Conservation (phyloP, 495 filamentous ascomycete genomes). For the Hapsidospora chrysogenum region DNA sequence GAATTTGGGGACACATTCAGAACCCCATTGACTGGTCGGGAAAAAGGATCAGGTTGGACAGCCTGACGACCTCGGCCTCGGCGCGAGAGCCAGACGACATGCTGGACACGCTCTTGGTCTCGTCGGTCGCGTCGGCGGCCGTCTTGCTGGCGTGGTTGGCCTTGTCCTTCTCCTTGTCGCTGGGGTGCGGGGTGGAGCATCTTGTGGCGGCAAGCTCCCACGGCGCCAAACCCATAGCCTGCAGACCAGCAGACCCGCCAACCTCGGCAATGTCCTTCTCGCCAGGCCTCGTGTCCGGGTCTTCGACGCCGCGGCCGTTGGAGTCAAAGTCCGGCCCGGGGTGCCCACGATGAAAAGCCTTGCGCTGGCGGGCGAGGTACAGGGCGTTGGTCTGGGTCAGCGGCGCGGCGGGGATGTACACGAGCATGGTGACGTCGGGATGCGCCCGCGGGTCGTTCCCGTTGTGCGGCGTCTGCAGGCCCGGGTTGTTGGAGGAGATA, state of each 20-base stretch:
- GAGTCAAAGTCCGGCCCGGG: constrained; percentile 56
- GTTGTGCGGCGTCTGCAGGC: constrained; percentile 10
- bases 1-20: no score
- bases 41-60: constrained; percentile 33
- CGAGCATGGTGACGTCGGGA: constrained; percentile 24
- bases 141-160: constrained; percentile 7
- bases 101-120: not conserved
- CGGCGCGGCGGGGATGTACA: constrained; percentile 74
- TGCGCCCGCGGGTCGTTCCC: not conserved
- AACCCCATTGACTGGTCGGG: constrained; percentile 18
- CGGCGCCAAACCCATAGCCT: constrained; percentile 31
- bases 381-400: constrained; percentile 62
- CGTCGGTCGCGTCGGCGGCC: not conserved
- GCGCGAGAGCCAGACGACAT: constrained; percentile 13
- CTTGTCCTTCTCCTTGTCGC: constrained; percentile 7
- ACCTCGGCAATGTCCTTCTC: constrained; percentile 29
- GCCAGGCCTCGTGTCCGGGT: constrained; percentile 22
- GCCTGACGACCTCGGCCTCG: constrained; percentile 27
- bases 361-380: constrained; percentile 56
- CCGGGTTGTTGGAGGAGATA: constrained; percentile 3
- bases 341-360: constrained; percentile 42
- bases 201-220: constrained; percentile 18
- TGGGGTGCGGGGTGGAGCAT: constrained; percentile 1
- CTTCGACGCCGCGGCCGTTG: constrained; percentile 27
- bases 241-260: constrained; percentile 25